Evolutionary conservation across 768 basidiomycete genomes (phyloP).

Genomic region (Butyriboletus loyo): DNA sequence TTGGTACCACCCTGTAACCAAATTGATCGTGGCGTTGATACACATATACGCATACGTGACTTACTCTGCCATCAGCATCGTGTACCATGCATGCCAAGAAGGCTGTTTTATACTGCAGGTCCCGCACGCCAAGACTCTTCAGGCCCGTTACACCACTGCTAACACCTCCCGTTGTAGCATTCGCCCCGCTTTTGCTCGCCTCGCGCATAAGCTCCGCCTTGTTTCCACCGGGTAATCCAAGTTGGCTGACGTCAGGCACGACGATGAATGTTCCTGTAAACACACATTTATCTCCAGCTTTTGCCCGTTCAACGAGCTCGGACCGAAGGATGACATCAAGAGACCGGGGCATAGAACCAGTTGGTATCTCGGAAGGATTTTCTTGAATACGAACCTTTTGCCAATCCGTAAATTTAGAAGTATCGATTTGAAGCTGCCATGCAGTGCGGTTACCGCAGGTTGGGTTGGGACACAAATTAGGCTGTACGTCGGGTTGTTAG

Average conservation of each 20-base stretch:
- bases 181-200: constrained; percentile 61
- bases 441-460: constrained; percentile 86
- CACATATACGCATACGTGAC: constrained; percentile 28
- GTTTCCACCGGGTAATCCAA: constrained; percentile 93
- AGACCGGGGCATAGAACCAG: constrained; percentile 96
- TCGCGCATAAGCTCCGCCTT: constrained; percentile 88
- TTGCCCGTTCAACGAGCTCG: constrained; percentile 97
- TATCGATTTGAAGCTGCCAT: constrained; percentile 95
- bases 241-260: constrained; percentile 95
- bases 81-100: constrained; percentile 98
- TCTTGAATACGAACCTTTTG: constrained; percentile 99
- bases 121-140: constrained; percentile 91
- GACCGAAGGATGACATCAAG: constrained; percentile 93
- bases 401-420: constrained; percentile 98
- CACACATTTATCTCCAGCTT: constrained; percentile 97
- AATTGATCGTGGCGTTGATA: neutral
- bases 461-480: constrained; percentile 89
- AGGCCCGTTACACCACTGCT: constrained; percentile 88
- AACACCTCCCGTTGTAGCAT: constrained; percentile 57
- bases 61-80: constrained; percentile 82
- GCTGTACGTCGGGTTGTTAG: constrained; percentile 44
- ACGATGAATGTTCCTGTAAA: constrained; percentile 99
- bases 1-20: constrained; percentile 70
- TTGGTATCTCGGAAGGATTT: constrained; percentile 98
- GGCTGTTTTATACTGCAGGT: constrained; percentile 97